Evolutionary conservation across 371 early-diverging fungal genomes (phyloP).

Genomic region (Basidiobolus meristosporus): DNA sequence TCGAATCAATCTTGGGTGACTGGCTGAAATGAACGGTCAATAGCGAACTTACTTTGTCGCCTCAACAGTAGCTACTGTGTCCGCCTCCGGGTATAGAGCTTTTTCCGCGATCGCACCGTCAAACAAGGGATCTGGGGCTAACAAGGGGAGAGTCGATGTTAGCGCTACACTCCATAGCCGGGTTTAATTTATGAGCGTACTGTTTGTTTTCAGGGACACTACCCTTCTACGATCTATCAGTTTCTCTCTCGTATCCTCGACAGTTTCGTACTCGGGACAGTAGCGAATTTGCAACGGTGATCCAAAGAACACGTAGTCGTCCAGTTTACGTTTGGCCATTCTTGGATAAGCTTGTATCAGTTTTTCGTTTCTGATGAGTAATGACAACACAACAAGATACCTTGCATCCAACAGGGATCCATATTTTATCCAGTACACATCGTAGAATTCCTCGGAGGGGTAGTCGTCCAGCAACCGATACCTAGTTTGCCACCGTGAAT

Average conservation of each 20-base stretch:
- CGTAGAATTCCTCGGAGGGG: constrained; percentile 9
- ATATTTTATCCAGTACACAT: constrained; percentile 15
- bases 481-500: not conserved
- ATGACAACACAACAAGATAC: not conserved
- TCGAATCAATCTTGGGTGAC: too few species aligned
- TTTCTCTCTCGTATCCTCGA: constrained; percentile 21
- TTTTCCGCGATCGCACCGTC: too few species aligned
- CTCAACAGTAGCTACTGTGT: too few species aligned
- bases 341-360: constrained; percentile 4
- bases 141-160: too few species aligned
- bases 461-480: constrained; percentile 13
- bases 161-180: too few species aligned
- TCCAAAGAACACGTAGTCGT: constrained; percentile 19
- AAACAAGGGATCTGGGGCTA: too few species aligned
- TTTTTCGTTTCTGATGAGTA: not conserved
- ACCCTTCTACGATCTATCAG: constrained; percentile 3
- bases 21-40: too few species aligned
- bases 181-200: too few species aligned
- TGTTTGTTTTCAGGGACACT: too few species aligned
- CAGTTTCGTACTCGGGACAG: constrained; percentile 23
- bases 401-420: constrained; percentile 8
- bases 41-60: too few species aligned
- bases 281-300: constrained; percentile 17
- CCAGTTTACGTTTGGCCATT: constrained; percentile 16
- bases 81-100: too few species aligned